Evolutionary conservation across 2,329 filamentous ascomycete species (phyloP).

Genomic region (Anthostomella pinea): DNA sequence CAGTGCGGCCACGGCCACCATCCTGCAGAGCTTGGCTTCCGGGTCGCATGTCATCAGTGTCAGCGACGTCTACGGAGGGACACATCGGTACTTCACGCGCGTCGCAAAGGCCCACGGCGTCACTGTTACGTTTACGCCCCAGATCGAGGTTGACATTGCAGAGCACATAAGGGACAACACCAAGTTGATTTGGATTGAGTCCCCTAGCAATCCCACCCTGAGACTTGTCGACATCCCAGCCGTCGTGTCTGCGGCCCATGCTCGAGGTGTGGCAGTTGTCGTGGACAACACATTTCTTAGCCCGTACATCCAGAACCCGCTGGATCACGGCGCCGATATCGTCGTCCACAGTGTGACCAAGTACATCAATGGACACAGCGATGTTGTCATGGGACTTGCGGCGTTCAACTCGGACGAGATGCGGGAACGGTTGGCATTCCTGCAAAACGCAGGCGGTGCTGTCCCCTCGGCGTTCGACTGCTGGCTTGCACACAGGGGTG

Average conservation of each 20-base stretch:
- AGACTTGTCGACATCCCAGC: constrained; percentile 89
- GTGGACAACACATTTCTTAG: constrained; percentile 99
- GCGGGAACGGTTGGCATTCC: constrained; percentile 74
- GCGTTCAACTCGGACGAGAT: constrained; percentile 88
- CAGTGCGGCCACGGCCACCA: constrained; percentile 87
- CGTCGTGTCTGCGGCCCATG: constrained; percentile 78
- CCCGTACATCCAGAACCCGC: constrained; percentile 93
- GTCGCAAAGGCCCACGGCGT: constrained; percentile 94
- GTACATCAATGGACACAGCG: constrained; percentile 97
- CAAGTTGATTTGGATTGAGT: constrained; percentile 96
- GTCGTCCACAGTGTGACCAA: constrained; percentile 97
- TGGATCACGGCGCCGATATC: constrained; percentile 92
- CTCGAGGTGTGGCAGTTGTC: constrained; percentile 89
- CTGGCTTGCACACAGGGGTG: constrained; percentile 94
- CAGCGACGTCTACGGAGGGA: constrained; percentile 96
- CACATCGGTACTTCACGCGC: constrained; percentile 98
- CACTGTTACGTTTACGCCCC: constrained; percentile 88
- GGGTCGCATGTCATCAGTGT: constrained; percentile 95
- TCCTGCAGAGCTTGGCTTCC: constrained; percentile 86
- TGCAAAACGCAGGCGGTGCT: constrained; percentile 96
- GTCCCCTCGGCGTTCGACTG: constrained; percentile 94
- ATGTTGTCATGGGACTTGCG: constrained; percentile 96
- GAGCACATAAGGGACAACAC: constrained; percentile 84
- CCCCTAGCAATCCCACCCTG: constrained; percentile 90
- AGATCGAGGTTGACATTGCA: constrained; percentile 84